Conservation (phyloP, 2,329 filamentous ascomycete species). For the Colletotrichum sp. region DNA sequence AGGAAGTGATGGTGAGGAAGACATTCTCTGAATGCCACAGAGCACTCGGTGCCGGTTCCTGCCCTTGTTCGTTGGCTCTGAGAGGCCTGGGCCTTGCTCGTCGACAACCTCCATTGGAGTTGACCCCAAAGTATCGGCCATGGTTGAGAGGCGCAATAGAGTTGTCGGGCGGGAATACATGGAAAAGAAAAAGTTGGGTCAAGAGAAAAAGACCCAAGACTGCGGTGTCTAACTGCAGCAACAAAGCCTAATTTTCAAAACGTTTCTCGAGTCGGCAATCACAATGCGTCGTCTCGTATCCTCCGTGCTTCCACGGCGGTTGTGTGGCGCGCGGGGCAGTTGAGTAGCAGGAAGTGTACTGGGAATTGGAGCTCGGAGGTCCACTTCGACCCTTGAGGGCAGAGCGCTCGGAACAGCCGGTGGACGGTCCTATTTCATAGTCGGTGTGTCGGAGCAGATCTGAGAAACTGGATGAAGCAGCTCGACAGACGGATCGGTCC, state of each 20-base stretch:
- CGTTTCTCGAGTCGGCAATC: not conserved
- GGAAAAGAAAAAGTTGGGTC: not conserved
- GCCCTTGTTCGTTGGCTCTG: conserved; percentile 54
- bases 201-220: not conserved
- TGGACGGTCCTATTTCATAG: conserved; percentile 13
- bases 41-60: conserved; percentile 75
- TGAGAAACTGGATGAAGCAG: not conserved
- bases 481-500: not conserved
- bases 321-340: conserved; percentile 6
- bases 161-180: not conserved
- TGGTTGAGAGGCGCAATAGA: not conserved
- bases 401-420: not conserved
- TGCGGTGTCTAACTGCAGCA: not conserved
- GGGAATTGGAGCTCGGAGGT: not conserved
- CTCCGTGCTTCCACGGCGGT: not conserved
- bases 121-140: conserved; percentile 13
- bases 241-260: not conserved
- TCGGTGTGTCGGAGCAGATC: not conserved
- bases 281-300: not conserved
- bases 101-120: conserved; percentile 25
- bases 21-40: conserved; percentile 78
- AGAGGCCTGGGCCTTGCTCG: conserved; percentile 26
- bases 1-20: conserved; percentile 77
- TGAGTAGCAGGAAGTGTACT: not conserved
- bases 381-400: conserved; percentile 7